These are phyloP conservation scores for Graphiopsis chlorocephala DNA, from an alignment of 2,329 filamentous ascomycete species.

Conservation along the genomic window DNA sequence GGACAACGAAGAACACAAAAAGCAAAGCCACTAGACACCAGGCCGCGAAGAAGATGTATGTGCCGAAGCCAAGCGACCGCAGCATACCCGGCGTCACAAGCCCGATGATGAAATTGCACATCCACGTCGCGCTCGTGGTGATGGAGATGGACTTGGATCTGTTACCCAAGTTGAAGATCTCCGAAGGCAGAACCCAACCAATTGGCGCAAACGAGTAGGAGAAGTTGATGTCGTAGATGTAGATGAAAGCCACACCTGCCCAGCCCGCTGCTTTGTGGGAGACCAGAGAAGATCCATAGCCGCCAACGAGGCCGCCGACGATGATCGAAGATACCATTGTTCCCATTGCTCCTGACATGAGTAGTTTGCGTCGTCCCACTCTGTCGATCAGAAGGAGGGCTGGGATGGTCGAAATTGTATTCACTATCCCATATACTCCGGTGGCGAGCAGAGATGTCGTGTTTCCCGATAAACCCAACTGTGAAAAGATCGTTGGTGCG, in stretches of 20 bases:
- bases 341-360: constrained; percentile 67
- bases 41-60: constrained; percentile 58
- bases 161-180: constrained; percentile 59
- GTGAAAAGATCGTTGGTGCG: constrained; percentile 42
- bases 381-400: constrained; percentile 76
- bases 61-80: constrained; percentile 43
- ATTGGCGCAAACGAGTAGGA: constrained; percentile 40
- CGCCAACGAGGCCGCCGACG: constrained; percentile 51
- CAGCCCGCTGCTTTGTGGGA: constrained; percentile 46
- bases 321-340: constrained; percentile 41
- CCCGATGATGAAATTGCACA: constrained; percentile 56
- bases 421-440: constrained; percentile 70
- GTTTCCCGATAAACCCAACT: constrained; percentile 42
- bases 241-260: constrained; percentile 20
- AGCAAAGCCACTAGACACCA: constrained; percentile 38
- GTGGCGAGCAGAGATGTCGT: constrained; percentile 52
- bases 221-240: constrained; percentile 48
- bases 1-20: background rate
- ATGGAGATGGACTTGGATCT: constrained; percentile 61
- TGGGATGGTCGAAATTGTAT: constrained; percentile 71
- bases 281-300: constrained; percentile 44
- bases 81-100: constrained; percentile 19
- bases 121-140: constrained; percentile 61
- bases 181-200: constrained; percentile 36
- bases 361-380: constrained; percentile 71